phyloP scores from a whole-genome alignment of 169 alveolate species.

The Plasmodium gonderi region DNA sequence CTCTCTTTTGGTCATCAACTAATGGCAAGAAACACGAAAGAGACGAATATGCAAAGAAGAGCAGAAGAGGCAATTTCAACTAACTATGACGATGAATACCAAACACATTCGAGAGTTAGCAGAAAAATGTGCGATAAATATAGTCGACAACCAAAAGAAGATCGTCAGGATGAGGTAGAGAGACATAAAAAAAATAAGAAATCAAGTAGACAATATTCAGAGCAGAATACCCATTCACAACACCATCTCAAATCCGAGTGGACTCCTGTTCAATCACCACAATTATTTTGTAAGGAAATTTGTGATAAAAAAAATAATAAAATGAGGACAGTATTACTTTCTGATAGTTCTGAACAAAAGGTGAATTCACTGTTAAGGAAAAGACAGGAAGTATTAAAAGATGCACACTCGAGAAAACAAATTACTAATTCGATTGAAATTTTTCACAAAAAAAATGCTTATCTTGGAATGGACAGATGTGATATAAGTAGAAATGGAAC shows the following conservation, averaged over 20 bases:
- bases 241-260: background rate
- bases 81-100: background rate
- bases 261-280: background rate
- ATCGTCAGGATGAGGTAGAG: background rate
- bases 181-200: background rate
- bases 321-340: background rate
- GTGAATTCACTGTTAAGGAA: background rate
- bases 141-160: background rate
- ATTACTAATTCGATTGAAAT: background rate
- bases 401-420: background rate
- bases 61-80: background rate
- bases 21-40: background rate
- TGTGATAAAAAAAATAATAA: background rate
- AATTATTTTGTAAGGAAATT: background rate
- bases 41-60: background rate
- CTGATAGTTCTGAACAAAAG: background rate
- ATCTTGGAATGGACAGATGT: background rate
- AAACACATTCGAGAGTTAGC: background rate
- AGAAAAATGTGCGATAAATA: background rate
- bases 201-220: background rate
- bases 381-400: background rate
- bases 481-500: background rate
- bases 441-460: background rate
- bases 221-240: background rate
- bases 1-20: too few species aligned